Base-by-base conservation (phyloP, 2,329 filamentous ascomycete genomes). In the Epichloe baconii region DNA sequence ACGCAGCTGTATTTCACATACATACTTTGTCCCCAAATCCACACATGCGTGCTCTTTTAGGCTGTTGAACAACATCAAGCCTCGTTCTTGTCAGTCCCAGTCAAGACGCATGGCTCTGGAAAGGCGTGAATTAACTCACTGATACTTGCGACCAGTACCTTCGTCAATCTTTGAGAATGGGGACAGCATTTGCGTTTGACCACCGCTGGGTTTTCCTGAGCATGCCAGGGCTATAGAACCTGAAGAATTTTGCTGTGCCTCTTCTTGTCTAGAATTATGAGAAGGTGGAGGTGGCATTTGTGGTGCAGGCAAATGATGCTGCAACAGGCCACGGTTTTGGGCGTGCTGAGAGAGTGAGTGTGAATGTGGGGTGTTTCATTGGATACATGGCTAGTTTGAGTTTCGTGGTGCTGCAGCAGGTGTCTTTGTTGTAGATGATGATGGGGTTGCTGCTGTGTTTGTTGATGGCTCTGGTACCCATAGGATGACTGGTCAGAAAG, bases 11-110 rank as follows among this genome's bases (percentile, higher is more conserved):
- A 34, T 47, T 36, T 37, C 14, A 19, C 19, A 31, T 12, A 35
- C 26, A 21, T 70, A 93, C 88, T 78, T 97, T 98, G 73, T 98
- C 93, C 55, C 93, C 93, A 71, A 97, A 98, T 7, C 93, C 93
- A 71, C 93, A 98, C 93, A 97, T 97, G 55, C 93, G 86, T 57
- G 93, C 93, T 61, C 93, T 82, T 61, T 88, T 78, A 48, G 93
- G 93, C 67, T 97, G 89, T 71, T 98, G 93, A 58, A 87, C 82
- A 54, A 96, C 88, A 57, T 83, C 74, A 48, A 95, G 77, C 55
- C 82, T 85, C 57, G 51, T 35, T 37, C 37, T 15, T 12, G 48
- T 65, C 51, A 62, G 60, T 12, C 5, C n/a, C 35, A n/a, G 21
- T 40, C 12, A 31, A 23, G 21, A 38, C 34, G 19, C 35, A 10